Evolutionary conservation across 306 rosid species (phyloP).

Genomic region (Begonia peltatifolia): DNA sequence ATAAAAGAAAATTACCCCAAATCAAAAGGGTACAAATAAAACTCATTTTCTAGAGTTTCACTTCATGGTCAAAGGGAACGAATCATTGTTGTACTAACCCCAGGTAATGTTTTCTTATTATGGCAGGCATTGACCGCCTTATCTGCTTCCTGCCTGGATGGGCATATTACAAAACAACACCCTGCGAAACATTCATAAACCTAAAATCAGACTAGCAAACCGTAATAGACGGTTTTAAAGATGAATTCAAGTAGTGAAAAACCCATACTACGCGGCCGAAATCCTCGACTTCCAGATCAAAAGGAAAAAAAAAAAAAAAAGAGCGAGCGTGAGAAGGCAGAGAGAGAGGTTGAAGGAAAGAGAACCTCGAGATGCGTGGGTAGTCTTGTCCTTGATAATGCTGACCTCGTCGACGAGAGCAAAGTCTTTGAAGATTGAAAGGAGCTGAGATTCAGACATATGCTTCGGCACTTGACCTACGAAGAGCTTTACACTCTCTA

Average conservation of each 20-base stretch:
- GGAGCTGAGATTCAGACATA: slow-evolving; percentile 75
- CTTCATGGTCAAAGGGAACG: no score
- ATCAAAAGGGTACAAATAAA: slow-evolving; percentile 1
- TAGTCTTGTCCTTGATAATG: slow-evolving; percentile 90
- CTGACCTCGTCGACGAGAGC: slow-evolving; percentile 92
- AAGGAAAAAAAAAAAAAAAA: slow-evolving; percentile 11
- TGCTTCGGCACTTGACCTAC: slow-evolving; percentile 98
- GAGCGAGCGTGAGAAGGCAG: slow-evolving; percentile 11
- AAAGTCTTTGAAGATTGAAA: slow-evolving; percentile 79
- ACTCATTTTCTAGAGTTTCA: no score
- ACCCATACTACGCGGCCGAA: no score
- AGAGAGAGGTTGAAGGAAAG: not conserved
- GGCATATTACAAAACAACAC: slow-evolving; percentile 84
- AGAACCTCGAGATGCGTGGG: slow-evolving; percentile 83
- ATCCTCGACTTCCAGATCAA: not conserved
- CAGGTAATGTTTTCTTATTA: slow-evolving; percentile 78
- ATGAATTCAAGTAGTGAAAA: no score
- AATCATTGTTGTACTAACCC: slow-evolving; percentile 33
- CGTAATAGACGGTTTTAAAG: no score
- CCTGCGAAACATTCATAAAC: slow-evolving; percentile 22
- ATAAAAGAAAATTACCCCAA: slow-evolving; percentile 1
- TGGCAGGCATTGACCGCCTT: slow-evolving; percentile 96
- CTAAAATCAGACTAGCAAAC: not conserved
- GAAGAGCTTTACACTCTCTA: slow-evolving; percentile 47
- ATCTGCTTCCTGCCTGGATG: slow-evolving; percentile 90